Evolutionary conservation across 306 rosid genomes (phyloP), one percentile per base, ranked within the genome.

Genomic region (Cicer chorassanicum): DNA sequence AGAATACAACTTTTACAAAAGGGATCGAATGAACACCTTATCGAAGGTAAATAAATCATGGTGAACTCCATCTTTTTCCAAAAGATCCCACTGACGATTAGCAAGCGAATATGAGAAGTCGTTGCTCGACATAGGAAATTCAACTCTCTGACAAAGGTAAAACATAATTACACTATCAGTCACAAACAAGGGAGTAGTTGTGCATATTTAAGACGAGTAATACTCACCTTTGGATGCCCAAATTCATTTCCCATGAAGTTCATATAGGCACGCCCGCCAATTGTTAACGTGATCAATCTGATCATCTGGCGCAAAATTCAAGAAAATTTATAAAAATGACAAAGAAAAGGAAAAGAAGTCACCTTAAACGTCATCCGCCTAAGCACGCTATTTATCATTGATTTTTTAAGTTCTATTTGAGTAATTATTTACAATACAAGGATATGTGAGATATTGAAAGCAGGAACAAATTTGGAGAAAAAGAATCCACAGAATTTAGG

Each of bases 221-320:
- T 56, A 38, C 84, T 85, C 65, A 90, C 98, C 96, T 90, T 82
- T 68, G 97, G 96, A 87, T 94, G 98, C 76, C 93, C 98, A 81
- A 91, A 94, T 82, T 94, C 98, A 84, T 91, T 94, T 79, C 98
- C 98, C 93, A 91, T 93, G 93, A 93, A 94, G 85, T 90, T 94
- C 73, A 94, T 85, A 82, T 91, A 94, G 18, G 98, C 98, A 61
- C 56, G 86, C 40, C 96, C 91, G 70, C 96, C 89, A 54, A 82
- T 85, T 54, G 98, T 79, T 61, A 88, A 88, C 0, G 97, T 91
- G 81, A 91, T 91, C 81, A 90, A 78, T 87, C 89, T 87, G 82
- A 94, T 91, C 87, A 94, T 88, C 98, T 94, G 84, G 70, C 15
- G 13, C 86, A 72, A 78, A 5, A 49, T 39, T 56, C 74, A 79